These are phyloP conservation scores for Collybiopsis luxurians DNA, from an alignment of 768 basidiomycete genomes.

Conservation along the genomic window DNA sequence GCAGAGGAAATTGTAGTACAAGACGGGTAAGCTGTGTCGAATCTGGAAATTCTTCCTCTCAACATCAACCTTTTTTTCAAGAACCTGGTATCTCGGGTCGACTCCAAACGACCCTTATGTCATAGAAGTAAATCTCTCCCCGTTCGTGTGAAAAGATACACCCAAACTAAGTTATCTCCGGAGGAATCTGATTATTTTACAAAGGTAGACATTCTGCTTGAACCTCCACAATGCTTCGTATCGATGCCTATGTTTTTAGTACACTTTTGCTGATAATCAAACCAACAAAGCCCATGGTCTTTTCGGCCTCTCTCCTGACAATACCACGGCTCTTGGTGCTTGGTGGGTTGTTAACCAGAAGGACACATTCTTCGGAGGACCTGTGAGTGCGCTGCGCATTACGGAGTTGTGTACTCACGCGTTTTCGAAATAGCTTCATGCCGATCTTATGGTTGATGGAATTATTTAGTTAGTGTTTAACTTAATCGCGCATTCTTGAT, in stretches of 20 bases:
- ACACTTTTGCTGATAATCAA: slow-evolving; percentile 26
- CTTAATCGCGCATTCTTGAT: neutral
- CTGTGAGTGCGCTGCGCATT: neutral
- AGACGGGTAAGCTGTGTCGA: slow-evolving; percentile 16
- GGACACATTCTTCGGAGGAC: slow-evolving; percentile 20
- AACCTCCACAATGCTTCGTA: neutral
- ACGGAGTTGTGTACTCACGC: neutral
- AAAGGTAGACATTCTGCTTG: slow-evolving; percentile 10
- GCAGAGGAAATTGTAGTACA: slow-evolving; percentile 18
- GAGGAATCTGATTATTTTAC: slow-evolving; percentile 26
- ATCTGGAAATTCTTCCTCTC: neutral
- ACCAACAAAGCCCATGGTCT: slow-evolving; percentile 27
- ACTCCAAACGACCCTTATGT: slow-evolving; percentile 22
- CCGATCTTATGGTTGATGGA: slow-evolving; percentile 11
- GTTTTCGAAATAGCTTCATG: neutral
- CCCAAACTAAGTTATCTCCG: neutral
- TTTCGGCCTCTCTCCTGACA: slow-evolving; percentile 7
- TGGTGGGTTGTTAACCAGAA: slow-evolving; percentile 28
- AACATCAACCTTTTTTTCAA: neutral
- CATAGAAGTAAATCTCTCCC: slow-evolving; percentile 10
- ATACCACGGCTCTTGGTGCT: slow-evolving; percentile 17
- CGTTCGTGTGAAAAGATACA: too few relatives aligned
- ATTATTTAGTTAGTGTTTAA: slow-evolving; percentile 7
- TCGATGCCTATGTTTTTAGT: slow-evolving; percentile 11
- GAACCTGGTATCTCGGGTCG: slow-evolving; percentile 24